Conservation (phyloP, 2,329 filamentous ascomycete genomes). For the Coniochaeta hoffmannii region DNA sequence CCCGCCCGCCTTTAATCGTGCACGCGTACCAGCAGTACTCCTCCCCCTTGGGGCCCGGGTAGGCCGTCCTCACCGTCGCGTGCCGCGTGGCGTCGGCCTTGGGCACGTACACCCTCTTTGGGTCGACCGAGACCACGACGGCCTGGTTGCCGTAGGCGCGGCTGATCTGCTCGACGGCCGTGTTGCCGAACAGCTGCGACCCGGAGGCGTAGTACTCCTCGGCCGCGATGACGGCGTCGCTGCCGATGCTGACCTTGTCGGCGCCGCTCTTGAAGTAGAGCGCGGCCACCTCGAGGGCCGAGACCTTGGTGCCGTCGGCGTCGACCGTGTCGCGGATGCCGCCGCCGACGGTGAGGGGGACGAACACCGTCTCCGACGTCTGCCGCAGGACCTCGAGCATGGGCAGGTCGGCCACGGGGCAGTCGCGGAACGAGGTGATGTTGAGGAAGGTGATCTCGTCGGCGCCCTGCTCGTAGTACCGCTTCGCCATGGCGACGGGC, state of each 20-base stretch:
- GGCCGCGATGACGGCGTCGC: slow-evolving; percentile 85
- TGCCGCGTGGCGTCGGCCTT: slow-evolving; percentile 66
- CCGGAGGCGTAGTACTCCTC: slow-evolving; percentile 78
- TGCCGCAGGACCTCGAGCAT: slow-evolving; percentile 91
- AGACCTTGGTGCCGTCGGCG: slow-evolving; percentile 76
- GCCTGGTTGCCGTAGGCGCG: slow-evolving; percentile 92
- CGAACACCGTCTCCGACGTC: slow-evolving; percentile 87
- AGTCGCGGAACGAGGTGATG: slow-evolving; percentile 96
- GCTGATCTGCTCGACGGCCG: slow-evolving; percentile 93
- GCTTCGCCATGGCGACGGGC: slow-evolving; percentile 86
- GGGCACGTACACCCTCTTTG: slow-evolving; percentile 80
- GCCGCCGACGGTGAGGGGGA: slow-evolving; percentile 90
- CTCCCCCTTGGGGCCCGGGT: slow-evolving; percentile 69
- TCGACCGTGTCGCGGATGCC: slow-evolving; percentile 92
- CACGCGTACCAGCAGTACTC: slow-evolving; percentile 93
- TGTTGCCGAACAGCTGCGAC: slow-evolving; percentile 65
- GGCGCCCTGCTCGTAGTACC: slow-evolving; percentile 93
- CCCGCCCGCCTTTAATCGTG: slow-evolving; percentile 90
- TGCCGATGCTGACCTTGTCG: slow-evolving; percentile 96
- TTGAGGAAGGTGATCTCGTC: slow-evolving; percentile 98
- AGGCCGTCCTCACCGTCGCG: slow-evolving; percentile 60
- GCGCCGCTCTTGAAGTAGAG: slow-evolving; percentile 97
- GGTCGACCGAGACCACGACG: slow-evolving; percentile 92
- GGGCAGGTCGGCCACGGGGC: slow-evolving; percentile 81
- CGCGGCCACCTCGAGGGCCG: slow-evolving; percentile 84